Evolutionary conservation across 2,329 filamentous ascomycete species (phyloP).

Genomic region (Zymoseptoria brevis): DNA sequence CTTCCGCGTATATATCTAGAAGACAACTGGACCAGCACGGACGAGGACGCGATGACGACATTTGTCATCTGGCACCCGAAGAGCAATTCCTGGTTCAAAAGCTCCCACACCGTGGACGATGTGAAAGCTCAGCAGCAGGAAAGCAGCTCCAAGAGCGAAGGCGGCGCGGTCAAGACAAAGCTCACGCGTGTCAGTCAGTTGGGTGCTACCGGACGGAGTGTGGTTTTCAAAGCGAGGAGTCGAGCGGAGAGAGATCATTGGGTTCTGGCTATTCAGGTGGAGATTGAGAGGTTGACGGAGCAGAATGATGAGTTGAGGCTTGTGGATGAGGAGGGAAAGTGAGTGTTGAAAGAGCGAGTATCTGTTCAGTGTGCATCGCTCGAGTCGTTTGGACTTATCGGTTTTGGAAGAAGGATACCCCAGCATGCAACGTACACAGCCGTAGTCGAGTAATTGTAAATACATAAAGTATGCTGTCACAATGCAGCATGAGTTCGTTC

Average conservation of each 20-base stretch:
- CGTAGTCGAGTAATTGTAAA: not conserved
- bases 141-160: constrained; percentile 3
- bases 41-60: constrained; percentile 58
- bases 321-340: constrained; percentile 12
- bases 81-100: constrained; percentile 48
- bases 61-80: constrained; percentile 60
- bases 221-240: constrained; percentile 59
- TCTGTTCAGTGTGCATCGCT: not conserved
- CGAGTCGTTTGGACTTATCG: not conserved
- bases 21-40: constrained; percentile 53
- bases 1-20: constrained; percentile 53
- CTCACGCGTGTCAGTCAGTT: constrained; percentile 54
- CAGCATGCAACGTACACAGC: not conserved
- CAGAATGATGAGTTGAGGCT: constrained; percentile 48
- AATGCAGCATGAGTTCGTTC: not conserved
- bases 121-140: constrained; percentile 13
- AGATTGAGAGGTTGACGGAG: constrained; percentile 52
- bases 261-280: constrained; percentile 57
- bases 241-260: constrained; percentile 59
- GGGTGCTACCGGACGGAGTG: constrained; percentile 52
- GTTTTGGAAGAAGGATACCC: not conserved
- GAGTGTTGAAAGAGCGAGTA: not conserved
- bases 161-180: constrained; percentile 36
- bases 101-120: constrained; percentile 26
- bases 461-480: not conserved